These are phyloP conservation scores for Alternaria longipes DNA, from an alignment of 2,329 filamentous ascomycete species.

Conservation along the genomic window DNA sequence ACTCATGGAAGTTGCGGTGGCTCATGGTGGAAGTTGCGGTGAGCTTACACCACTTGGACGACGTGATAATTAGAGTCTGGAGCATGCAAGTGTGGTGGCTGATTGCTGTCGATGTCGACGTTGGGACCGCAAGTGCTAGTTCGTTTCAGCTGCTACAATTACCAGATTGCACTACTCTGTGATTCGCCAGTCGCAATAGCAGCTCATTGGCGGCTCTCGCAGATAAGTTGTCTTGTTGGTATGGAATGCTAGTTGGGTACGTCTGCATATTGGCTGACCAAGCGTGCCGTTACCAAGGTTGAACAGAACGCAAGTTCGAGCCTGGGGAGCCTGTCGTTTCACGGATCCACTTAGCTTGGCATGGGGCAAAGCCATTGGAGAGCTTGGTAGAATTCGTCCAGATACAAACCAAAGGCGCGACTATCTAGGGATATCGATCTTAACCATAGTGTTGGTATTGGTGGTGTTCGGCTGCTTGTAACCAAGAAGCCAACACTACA, in stretches of 20 bases:
- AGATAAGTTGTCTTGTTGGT: background rate
- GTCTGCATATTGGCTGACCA: background rate
- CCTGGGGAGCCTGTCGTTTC: background rate
- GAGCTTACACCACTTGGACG: background rate
- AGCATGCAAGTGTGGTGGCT: background rate
- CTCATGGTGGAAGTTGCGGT: background rate
- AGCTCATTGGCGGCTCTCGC: conserved; percentile 1
- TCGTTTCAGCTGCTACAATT: conserved; percentile 4
- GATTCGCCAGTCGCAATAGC: background rate
- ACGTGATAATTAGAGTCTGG: background rate
- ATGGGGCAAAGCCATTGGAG: background rate
- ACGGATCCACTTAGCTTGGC: background rate
- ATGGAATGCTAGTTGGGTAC: background rate
- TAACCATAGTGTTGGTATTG: background rate
- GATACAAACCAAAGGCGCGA: background rate
- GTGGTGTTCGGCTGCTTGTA: background rate
- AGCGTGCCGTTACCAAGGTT: background rate
- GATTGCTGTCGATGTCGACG: background rate
- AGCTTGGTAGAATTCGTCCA: background rate
- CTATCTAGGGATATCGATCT: background rate
- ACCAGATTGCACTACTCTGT: conserved; percentile 2
- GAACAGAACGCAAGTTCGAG: background rate
- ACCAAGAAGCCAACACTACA: background rate
- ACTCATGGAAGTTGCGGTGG: background rate
- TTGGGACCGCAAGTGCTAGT: conserved; percentile 5